Evolutionary conservation across 495 filamentous ascomycete genomes (phyloP), one percentile per base, ranked within the genome.

Genomic region (Neurospora sp.): DNA sequence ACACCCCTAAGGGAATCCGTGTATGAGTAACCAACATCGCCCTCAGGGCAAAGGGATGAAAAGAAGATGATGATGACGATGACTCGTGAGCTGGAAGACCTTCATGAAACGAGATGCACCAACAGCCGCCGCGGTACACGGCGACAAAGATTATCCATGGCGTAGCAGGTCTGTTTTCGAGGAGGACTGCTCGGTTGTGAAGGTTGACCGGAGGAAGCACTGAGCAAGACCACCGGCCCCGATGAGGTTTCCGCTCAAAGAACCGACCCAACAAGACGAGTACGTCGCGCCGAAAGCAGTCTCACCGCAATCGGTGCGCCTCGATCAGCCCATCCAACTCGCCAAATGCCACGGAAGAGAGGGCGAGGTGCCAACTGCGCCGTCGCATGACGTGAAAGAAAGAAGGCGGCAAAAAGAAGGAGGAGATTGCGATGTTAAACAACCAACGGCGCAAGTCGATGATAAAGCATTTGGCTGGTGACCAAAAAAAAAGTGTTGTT

Each of bases 281-380:
- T 3, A 27, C 11, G 12, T 5, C 2, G 48, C 22, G 22, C 48
- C 48, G 48, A 16, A 59, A 22, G 48, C 48, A 59, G 11, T 8
- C 5, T 31, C 12, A 31, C 1, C 0, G 22, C 0, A 16, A 7
- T 31, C 22, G 11, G 2, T 0, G 12, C 12, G 0, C 4, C 4
- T 31, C 48, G 5, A 7, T 27, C 22, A 14, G 5, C n/a, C 44
- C n/a, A 5, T 27, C 11, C 48, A 14, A 27, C 11, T 59, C 5
- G 2, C 5, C 48, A 31, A 12, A 22, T 22, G 9, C 20, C 20
- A n/a, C 2, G 42, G 46, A 5, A 6, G 46, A 22, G 0, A 20
- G 46, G 3, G 42, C 2, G 42, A 46, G 5, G 3, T 46, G 18
- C 44, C 44, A 59, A 31, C n/a, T 14, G 11, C 31, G 48, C 1